Evolutionary conservation across 306 rosid species (phyloP).

Genomic region (Cucurbita moschata): DNA sequence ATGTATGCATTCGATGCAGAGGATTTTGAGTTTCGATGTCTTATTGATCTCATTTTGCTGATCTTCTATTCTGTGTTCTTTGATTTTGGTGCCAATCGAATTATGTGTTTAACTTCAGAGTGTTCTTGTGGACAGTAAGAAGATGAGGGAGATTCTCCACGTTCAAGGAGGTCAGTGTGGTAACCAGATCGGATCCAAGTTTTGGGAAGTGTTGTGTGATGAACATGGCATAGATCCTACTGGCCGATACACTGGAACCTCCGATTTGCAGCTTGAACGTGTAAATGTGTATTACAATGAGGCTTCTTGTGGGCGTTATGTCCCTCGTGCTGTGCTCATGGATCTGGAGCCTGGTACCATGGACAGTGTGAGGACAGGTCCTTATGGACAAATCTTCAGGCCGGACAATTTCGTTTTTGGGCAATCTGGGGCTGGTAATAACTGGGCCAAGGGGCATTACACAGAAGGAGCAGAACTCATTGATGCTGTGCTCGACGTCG

Average conservation of each 20-base stretch:
- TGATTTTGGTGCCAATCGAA: background rate
- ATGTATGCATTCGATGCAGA: background rate
- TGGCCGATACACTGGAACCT: background rate
- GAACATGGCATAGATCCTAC: slow-evolving; percentile 2
- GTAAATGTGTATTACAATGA: background rate
- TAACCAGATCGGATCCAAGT: slow-evolving; percentile 4
- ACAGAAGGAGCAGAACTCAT: background rate
- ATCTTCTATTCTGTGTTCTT: background rate
- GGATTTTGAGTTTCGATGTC: background rate
- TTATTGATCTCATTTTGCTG: background rate
- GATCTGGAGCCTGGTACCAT: background rate
- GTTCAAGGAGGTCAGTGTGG: slow-evolving; percentile 1
- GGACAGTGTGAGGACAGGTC: background rate
- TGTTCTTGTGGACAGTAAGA: background rate
- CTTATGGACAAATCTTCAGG: slow-evolving; percentile 1
- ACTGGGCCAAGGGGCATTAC: background rate
- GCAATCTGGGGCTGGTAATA: background rate
- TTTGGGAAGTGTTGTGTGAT: background rate
- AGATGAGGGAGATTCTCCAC: background rate
- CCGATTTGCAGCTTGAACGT: background rate
- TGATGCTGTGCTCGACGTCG: background rate
- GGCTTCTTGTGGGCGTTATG: background rate
- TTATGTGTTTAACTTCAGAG: background rate
- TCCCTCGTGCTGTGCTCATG: background rate
- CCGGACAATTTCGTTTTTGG: background rate